Evolutionary conservation across 1,284 basidiomycete species (phyloP).

Genomic region (Boletus smithii): DNA sequence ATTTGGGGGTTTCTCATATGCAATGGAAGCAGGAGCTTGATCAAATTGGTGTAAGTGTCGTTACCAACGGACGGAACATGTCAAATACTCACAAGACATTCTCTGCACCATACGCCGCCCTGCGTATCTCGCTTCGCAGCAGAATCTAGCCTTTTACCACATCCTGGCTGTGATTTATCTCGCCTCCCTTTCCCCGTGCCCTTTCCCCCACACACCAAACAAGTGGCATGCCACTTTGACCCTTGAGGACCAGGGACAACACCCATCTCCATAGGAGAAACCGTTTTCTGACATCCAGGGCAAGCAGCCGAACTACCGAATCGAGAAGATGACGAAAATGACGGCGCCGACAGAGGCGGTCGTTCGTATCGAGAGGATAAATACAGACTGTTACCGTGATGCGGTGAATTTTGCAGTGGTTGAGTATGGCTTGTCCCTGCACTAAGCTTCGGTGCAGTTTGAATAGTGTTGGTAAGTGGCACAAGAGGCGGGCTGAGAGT

Average conservation of each 20-base stretch:
- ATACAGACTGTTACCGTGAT: conserved; percentile 18
- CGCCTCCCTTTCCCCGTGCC: conserved; percentile 40
- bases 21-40: conserved; percentile 55
- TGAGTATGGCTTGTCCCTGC: conserved; percentile 13
- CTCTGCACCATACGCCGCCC: conserved; percentile 76
- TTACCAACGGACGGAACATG: conserved; percentile 2
- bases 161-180: conserved; percentile 62
- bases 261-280: conserved; percentile 77
- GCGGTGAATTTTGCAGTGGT: conserved; percentile 12
- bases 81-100: conserved; percentile 61
- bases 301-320: conserved; percentile 65
- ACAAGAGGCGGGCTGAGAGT: conserved; percentile 19
- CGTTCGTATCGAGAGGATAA: conserved; percentile 48
- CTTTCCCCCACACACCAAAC: conserved; percentile 77
- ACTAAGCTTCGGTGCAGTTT: conserved; percentile 26
- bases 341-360: conserved; percentile 40
- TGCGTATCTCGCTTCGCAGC: conserved; percentile 71
- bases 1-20: conserved; percentile 42
- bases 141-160: conserved; percentile 77
- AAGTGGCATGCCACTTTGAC: conserved; percentile 71
- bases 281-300: conserved; percentile 66
- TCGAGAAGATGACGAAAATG: conserved; percentile 47
- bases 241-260: conserved; percentile 79
- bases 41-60: conserved; percentile 13
- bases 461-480: conserved; percentile 24